These are phyloP conservation scores for Diaporthe helianthi DNA, from an alignment of 2,329 filamentous ascomycete genomes.

Conservation along the genomic window DNA sequence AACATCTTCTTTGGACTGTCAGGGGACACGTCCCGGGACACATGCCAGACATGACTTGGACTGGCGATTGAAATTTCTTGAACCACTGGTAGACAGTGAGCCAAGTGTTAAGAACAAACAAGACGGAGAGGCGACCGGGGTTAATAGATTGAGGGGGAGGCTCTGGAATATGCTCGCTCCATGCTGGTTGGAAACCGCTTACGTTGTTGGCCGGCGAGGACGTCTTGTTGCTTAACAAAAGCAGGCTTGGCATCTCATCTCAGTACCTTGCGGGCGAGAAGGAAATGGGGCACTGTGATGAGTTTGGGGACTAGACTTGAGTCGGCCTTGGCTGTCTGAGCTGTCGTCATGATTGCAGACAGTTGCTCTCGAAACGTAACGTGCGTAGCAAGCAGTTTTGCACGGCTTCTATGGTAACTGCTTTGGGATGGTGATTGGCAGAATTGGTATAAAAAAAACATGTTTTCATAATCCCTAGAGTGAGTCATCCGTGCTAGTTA, in stretches of 20 bases:
- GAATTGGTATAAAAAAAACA: constrained; percentile 29
- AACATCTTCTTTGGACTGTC: neutral
- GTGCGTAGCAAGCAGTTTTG: neutral
- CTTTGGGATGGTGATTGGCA: constrained; percentile 6
- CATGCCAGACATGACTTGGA: neutral
- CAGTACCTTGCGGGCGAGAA: neutral
- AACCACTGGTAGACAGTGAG: neutral
- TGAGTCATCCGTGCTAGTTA: neutral
- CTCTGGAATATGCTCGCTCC: constrained; percentile 12
- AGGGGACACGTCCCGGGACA: neutral
- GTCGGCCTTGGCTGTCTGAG: neutral
- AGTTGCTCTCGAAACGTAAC: constrained; percentile 3
- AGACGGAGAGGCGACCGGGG: neutral
- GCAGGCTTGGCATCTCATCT: neutral
- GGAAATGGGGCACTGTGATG: neutral
- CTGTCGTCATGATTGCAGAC: neutral
- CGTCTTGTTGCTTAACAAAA: neutral
- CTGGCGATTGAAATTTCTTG: neutral
- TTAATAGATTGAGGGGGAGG: neutral
- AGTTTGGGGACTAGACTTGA: neutral
- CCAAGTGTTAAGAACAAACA: neutral
- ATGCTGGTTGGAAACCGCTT: constrained; percentile 16
- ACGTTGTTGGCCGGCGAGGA: neutral
- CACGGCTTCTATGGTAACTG: neutral
- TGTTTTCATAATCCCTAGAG: neutral